Evolutionary conservation across 345 rosid genomes (phyloP).

Genomic region (Citrus maxima): DNA sequence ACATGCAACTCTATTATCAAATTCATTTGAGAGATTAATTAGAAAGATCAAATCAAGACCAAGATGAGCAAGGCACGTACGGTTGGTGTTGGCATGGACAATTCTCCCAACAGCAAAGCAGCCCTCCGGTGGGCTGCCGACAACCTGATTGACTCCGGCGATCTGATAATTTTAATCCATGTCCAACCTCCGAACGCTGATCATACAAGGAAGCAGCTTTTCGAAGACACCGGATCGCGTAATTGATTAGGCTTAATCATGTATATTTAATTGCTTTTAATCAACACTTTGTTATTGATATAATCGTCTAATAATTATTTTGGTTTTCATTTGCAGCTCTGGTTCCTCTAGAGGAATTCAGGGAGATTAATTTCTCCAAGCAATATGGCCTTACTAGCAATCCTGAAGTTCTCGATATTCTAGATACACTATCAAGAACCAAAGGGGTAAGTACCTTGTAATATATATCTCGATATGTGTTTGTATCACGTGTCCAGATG

Average conservation of each 20-base stretch:
- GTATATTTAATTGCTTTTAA: too few species aligned
- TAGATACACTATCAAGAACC: conserved; percentile 33
- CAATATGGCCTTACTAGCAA: conserved; percentile 43
- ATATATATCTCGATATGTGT: too few species aligned
- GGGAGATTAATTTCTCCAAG: conserved; percentile 39
- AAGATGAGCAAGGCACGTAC: conserved; percentile 30
- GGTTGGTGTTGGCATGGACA: conserved; percentile 46
- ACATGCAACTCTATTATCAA: too few species aligned
- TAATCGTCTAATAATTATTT: too few species aligned
- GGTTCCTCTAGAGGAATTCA: conserved; percentile 44
- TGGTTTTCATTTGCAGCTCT: conserved; percentile 31
- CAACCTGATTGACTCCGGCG: conserved; percentile 30
- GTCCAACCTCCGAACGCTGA: conserved; percentile 47
- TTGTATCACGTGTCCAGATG: too few species aligned
- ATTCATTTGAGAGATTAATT: not conserved
- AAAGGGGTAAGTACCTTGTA: conserved; percentile 28
- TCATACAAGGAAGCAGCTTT: conserved; percentile 48
- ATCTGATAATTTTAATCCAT: conserved; percentile 33
- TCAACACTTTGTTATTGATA: too few species aligned
- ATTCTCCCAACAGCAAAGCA: conserved; percentile 44
- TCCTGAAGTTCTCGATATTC: conserved; percentile 37
- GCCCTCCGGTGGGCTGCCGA: conserved; percentile 47
- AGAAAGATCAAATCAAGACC: not conserved
- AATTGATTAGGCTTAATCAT: not conserved
- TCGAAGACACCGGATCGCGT: conserved; percentile 53